phyloP scores from a whole-genome alignment of 352 stramenopile genomes.

The Phytophthora crassamura region DNA sequence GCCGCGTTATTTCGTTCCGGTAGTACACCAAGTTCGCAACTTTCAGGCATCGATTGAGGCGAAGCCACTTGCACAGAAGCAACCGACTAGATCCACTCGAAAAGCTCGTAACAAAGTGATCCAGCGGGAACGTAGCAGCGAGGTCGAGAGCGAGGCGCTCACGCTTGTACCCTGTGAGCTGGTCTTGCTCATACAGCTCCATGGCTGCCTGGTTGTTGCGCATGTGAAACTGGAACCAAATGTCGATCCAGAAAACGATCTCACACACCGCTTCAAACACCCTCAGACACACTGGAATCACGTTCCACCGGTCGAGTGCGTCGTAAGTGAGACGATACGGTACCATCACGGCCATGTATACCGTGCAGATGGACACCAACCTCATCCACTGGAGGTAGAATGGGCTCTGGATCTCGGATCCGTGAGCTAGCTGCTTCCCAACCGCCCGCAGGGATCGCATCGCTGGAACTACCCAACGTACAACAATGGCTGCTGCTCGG shows the following conservation, averaged over 20 bases:
- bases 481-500: slow-evolving; percentile 2
- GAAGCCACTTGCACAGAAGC: slow-evolving; percentile 47
- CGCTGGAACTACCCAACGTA: slow-evolving; percentile 21
- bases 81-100: slow-evolving; percentile 8
- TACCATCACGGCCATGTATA: slow-evolving; percentile 56
- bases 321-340: slow-evolving; percentile 70
- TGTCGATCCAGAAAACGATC: slow-evolving; percentile 36
- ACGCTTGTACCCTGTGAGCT: slow-evolving; percentile 59
- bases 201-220: slow-evolving; percentile 58
- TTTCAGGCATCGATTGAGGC: slow-evolving; percentile 60
- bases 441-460: background rate
- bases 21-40: slow-evolving; percentile 59
- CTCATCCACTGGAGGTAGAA: slow-evolving; percentile 66
- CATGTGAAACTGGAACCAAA: slow-evolving; percentile 74
- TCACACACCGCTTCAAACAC: slow-evolving; percentile 50
- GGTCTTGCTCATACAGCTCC: slow-evolving; percentile 64
- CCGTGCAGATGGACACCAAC: slow-evolving; percentile 47
- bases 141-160: slow-evolving; percentile 25
- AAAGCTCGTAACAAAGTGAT: slow-evolving; percentile 48
- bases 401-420: slow-evolving; percentile 32
- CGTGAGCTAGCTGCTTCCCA: slow-evolving; percentile 38
- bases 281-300: slow-evolving; percentile 42
- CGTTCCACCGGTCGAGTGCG: slow-evolving; percentile 47
- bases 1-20: slow-evolving; percentile 65
- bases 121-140: slow-evolving; percentile 53